phyloP scores from a whole-genome alignment of 176 grass and related monocot species.

The Raddia guianensis region DNA sequence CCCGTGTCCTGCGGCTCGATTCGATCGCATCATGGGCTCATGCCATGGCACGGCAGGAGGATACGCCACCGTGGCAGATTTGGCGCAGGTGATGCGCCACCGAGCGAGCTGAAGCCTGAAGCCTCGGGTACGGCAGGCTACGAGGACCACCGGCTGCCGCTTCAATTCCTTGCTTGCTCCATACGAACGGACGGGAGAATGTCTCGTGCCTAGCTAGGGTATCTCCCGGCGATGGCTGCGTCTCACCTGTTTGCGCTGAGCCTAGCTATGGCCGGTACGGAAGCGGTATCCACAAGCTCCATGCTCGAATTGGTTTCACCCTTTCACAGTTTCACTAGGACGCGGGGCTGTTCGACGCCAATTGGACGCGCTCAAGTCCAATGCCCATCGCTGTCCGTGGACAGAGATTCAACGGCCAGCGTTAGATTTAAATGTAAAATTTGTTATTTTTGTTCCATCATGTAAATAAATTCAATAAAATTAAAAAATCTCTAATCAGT shows the following conservation, averaged over 20 bases:
- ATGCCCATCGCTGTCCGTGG: too few species aligned
- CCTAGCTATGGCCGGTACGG: not conserved
- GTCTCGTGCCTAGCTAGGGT: not conserved
- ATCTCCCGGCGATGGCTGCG: not conserved
- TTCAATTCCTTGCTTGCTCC: not conserved
- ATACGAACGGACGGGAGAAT: not conserved
- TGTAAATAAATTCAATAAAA: too few species aligned
- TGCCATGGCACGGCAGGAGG: conserved; percentile 16
- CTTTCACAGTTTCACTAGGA: too few species aligned
- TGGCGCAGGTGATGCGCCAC: not conserved
- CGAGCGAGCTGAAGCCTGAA: not conserved
- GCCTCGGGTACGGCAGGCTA: not conserved
- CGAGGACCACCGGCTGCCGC: too few species aligned
- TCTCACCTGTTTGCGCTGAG: not conserved
- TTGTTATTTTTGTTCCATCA: too few species aligned
- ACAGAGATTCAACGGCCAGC: too few species aligned
- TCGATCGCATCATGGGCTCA: not conserved
- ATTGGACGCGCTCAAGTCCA: too few species aligned
- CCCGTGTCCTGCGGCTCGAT: not conserved
- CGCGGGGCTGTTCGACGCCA: too few species aligned
- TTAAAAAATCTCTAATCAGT: too few species aligned
- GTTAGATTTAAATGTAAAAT: too few species aligned
- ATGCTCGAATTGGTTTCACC: not conserved
- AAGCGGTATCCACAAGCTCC: not conserved
- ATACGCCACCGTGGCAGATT: not conserved